Base-by-base conservation (phyloP, 2,329 filamentous ascomycete genomes). In the Trichoderma asperellum region DNA sequence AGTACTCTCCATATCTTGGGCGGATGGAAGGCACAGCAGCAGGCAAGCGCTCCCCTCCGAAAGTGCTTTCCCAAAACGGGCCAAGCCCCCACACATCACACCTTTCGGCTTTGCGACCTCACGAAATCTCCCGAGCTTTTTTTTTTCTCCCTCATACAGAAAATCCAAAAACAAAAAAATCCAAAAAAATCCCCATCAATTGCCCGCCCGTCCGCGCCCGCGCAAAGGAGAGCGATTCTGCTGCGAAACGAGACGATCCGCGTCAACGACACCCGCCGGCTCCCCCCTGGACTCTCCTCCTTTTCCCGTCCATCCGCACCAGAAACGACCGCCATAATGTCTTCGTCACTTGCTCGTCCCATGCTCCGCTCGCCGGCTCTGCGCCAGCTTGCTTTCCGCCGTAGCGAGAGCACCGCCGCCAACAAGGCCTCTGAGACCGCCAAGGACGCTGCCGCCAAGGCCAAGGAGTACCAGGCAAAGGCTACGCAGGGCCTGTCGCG, bases 401-500 rank as follows among this genome's bases (percentile, higher is more conserved):
- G 88, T 77, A 87, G 88, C 83, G 85, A 90, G 82, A 89, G 87
- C 74, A 87, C 85, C 73, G 79, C 85, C 71, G 76, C 85, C 69
- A 60, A 67, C 71, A 75, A 74, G 71, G 81, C 82, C 70, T 74
- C 80, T 68, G 79, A 83, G 64, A 77, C 81, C 58, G 79, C 79
- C 61, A 77, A 77, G 76, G 76, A 80, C 24, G 73, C 79, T 52
- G 79, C 82, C 68, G 72, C 73, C 69, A 83, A 83, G 77, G 80
- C 81, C 72, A 79, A 82, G 73, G 81, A 86, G 71, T 81, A 82
- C 75, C 77, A 83, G 60, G 77, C 85, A 76, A 93, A 93, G 86
- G 94, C 93, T 70, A 87, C 90, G 73, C 87, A 97, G 83, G 93
- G 94, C 73, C 88, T 97, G 68, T 93, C 92, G 76, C 89, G 90